Evolutionary conservation across 2,329 filamentous ascomycete genomes (phyloP).

Genomic region (Clonostachys sp.): DNA sequence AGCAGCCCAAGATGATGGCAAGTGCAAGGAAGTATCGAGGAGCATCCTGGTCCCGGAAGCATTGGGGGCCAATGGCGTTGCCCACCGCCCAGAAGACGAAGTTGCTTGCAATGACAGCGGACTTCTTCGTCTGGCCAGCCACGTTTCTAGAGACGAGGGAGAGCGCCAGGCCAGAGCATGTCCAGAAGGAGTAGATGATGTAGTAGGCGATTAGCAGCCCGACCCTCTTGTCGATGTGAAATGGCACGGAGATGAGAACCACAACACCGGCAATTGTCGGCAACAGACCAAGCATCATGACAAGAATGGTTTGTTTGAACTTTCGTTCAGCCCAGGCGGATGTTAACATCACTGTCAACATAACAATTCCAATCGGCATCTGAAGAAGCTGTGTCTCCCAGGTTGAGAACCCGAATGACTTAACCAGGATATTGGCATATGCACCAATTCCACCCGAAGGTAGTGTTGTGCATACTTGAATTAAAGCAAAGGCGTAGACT

Average conservation of each 20-base stretch:
- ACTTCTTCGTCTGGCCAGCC: conserved; percentile 71
- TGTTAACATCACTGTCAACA: background rate
- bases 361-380: conserved; percentile 61
- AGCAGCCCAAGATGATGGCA: conserved; percentile 65
- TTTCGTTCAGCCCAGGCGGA: background rate
- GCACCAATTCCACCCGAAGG: conserved; percentile 69
- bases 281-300: conserved; percentile 54
- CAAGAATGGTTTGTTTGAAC: conserved; percentile 20
- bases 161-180: conserved; percentile 62
- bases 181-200: conserved; percentile 74
- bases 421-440: conserved; percentile 59
- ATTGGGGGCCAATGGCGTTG: conserved; percentile 58
- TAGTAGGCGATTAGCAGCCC: conserved; percentile 72
- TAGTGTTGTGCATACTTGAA: conserved; percentile 67
- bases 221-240: conserved; percentile 50
- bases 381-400: conserved; percentile 28
- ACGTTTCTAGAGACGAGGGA: conserved; percentile 67
- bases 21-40: conserved; percentile 69
- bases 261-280: conserved; percentile 71
- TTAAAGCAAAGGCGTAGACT: conserved; percentile 56
- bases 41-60: conserved; percentile 55
- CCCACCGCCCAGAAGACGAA: conserved; percentile 67
- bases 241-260: conserved; percentile 64
- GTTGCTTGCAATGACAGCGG: conserved; percentile 61
- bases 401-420: conserved; percentile 16